A percentile compares a stretch with the other conserved stretches of the same genome.
Conservation (phyloP, 2,329 filamentous ascomycete genomes). For the Conoideocrella luteorostrata region DNA sequence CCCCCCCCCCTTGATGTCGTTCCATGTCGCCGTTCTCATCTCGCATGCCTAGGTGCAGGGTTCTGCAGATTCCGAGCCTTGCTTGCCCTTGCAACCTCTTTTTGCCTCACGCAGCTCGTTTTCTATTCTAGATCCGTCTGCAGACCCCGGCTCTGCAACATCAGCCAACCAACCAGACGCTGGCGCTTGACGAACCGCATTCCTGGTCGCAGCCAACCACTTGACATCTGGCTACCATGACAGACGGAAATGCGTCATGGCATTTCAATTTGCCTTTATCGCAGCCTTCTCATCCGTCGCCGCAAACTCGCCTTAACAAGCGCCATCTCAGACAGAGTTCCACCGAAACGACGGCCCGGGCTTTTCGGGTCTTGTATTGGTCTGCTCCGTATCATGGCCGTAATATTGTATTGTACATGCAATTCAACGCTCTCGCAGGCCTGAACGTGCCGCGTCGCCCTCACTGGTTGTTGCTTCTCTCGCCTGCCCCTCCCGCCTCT, state of each 20-base stretch:
- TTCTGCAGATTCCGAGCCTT: not conserved
- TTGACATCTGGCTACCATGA: conserved; percentile 16
- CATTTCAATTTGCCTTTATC: conserved; percentile 5
- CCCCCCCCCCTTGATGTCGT: too few relatives aligned
- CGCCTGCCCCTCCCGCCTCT: not conserved
- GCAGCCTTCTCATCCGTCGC: not conserved
- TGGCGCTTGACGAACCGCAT: not conserved
- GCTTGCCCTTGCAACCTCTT: too few relatives aligned
- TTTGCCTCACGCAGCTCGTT: too few relatives aligned
- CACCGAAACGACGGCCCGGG: not conserved
- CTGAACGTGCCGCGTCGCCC: too few relatives aligned
- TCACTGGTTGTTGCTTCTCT: not conserved
- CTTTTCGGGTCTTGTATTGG: too few relatives aligned
- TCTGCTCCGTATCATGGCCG: too few relatives aligned
- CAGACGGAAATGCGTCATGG: conserved; percentile 24
- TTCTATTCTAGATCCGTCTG: too few relatives aligned
- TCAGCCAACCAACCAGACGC: conserved; percentile 5
- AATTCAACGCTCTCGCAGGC: too few relatives aligned
- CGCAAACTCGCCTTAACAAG: not conserved
- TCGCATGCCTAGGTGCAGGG: not conserved
- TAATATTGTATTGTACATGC: too few relatives aligned
- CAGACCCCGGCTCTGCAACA: too few relatives aligned
- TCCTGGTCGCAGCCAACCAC: conserved; percentile 2
- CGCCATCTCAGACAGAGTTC: not conserved
- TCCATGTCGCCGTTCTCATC: too few relatives aligned